Percentiles rank a stretch among this genome's conserved stretches.
These are phyloP conservation scores for Acephala macrosclerotiorum DNA, from an alignment of 2,329 filamentous ascomycete genomes.

Conservation along the genomic window DNA sequence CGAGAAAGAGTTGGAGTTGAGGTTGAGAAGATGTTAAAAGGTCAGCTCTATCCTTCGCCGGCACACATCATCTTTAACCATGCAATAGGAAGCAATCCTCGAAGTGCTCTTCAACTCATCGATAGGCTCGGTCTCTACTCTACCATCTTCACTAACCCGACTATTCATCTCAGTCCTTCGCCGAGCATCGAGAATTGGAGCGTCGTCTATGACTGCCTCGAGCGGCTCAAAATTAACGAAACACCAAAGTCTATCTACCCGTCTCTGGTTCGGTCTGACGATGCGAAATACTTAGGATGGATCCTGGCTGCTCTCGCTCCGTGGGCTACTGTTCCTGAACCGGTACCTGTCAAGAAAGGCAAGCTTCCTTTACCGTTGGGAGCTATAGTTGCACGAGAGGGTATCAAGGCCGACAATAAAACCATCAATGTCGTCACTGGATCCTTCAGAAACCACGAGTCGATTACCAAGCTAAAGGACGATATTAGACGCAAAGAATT, in stretches of 20 bases:
- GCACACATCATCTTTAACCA: conserved; percentile 29
- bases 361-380: conserved; percentile 66
- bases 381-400: conserved; percentile 73
- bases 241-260: conserved; percentile 57
- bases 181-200: conserved; percentile 69
- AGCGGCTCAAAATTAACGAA: conserved; percentile 54
- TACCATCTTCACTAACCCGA: conserved; percentile 77
- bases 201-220: conserved; percentile 69
- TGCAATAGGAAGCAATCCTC: conserved; percentile 61
- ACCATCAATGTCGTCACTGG: conserved; percentile 71
- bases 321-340: conserved; percentile 65
- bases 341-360: conserved; percentile 47
- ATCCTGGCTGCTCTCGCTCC: conserved; percentile 77
- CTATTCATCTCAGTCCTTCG: conserved; percentile 54
- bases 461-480: conserved; percentile 70
- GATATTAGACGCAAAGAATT: conserved; percentile 56
- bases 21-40: conserved; percentile 88
- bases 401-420: conserved; percentile 82
- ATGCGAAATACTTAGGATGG: conserved; percentile 79
- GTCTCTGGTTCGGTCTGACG: conserved; percentile 65
- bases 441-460: conserved; percentile 65
- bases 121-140: conserved; percentile 72
- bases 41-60: conserved; percentile 48
- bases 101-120: conserved; percentile 68
- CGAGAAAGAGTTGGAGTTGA: conserved; percentile 88